Conservation (phyloP, 257 asterid species). For the Rauvolfia tetraphylla region DNA sequence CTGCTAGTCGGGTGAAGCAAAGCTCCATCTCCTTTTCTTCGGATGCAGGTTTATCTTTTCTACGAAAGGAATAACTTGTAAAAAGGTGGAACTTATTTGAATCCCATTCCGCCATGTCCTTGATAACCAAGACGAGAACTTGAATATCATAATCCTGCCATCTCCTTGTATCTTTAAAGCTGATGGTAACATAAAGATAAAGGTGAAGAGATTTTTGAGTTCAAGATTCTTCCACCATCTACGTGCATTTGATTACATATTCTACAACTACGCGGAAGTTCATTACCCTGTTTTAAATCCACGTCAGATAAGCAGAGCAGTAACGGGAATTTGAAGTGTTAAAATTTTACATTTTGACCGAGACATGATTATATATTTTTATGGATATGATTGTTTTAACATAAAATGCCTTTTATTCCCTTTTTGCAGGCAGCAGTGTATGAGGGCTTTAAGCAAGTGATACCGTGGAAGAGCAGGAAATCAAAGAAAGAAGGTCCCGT, state of each 20-base stretch:
- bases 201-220: background rate
- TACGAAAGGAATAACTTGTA: background rate
- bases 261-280: background rate
- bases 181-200: background rate
- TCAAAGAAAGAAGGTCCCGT: conserved; percentile 27
- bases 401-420: background rate
- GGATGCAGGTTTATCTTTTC: background rate
- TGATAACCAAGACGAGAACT: background rate
- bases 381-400: too few relatives aligned
- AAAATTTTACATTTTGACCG: background rate
- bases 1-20: too few relatives aligned
- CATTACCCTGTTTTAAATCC: background rate
- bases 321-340: too few relatives aligned
- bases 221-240: background rate
- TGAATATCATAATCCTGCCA: conserved; percentile 1
- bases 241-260: background rate
- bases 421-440: conserved; percentile 43
- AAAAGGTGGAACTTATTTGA: background rate
- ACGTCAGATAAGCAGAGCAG: too few relatives aligned
- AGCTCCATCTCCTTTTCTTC: conserved; percentile 2
- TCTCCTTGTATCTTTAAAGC: background rate
- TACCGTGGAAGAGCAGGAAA: conserved; percentile 60
- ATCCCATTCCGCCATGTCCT: background rate
- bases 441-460: conserved; percentile 59
- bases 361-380: background rate